Base-by-base conservation (phyloP, 1,284 basidiomycete genomes). In the Coniferiporia sulphurascens region DNA sequence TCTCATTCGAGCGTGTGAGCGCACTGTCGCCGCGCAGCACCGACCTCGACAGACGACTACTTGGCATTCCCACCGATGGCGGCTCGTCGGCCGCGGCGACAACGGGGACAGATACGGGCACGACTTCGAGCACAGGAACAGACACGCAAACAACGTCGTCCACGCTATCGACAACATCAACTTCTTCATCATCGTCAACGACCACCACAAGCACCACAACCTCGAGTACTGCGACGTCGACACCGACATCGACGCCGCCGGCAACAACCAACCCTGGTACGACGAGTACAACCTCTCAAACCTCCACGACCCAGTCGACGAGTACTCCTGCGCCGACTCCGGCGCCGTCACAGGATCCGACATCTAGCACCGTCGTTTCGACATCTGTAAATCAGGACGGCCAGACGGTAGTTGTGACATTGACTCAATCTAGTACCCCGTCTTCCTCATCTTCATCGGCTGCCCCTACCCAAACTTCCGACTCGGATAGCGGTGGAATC, bases 401-500 rank as follows among this genome's bases (percentile, higher is more conserved):
- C 9, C 43, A 44, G 9, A 35, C 43, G 7, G 22, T 48, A 32
- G 60, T 64, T 4, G 56, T 62, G 19, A 63, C 70, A 10, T 55
- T 70, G 35, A 21, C 64, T 32, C 48, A 67, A 36, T 60, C 67
- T 13, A 58, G 63, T 4, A 55, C 64, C 1, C 54, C 65, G 5
- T 45, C 66, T 12, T 19, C 21, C n/a, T 66, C 4, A 27, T 60
- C 21, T 8, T 41, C 63, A 10, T 58, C 63, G 27, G 21, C 65
- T 12, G 15, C 61, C 15, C 19, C 66, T 1, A 45, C 64, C 7
- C 32, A 64, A 3, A 17, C 49, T 4, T 13, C 49, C 38, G 44
- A 41, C 13, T 2, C 62, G 2, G 0, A 48, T 21, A 57, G 48
- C 38, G 53, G 58, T 60, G 73, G 78, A 17, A 70, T 90, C 21